Conservation (phyloP, 108 stramenopile species). For the Bacterosira constricta region DNA sequence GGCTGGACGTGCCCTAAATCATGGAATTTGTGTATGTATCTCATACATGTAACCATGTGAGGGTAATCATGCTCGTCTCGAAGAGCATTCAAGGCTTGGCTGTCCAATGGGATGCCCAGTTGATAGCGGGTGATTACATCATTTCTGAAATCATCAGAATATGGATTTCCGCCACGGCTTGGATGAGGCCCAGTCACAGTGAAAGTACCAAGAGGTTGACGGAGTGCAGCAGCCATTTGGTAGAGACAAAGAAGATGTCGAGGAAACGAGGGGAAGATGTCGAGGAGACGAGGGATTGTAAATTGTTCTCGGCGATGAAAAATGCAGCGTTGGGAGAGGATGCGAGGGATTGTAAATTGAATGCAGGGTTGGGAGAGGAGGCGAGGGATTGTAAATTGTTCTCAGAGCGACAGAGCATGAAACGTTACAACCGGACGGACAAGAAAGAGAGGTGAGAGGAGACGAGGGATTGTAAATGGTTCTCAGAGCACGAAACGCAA, state of each 20-base stretch:
- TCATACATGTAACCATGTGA: not conserved
- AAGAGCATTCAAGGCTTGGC: not conserved
- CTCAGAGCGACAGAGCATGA: too few relatives aligned
- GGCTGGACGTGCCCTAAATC: not conserved
- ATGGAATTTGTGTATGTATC: slow-evolving; percentile 1
- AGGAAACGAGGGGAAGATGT: too few relatives aligned
- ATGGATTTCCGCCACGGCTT: slow-evolving; percentile 18
- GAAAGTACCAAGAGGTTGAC: slow-evolving; percentile 4
- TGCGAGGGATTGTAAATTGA: too few relatives aligned
- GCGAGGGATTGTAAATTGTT: too few relatives aligned
- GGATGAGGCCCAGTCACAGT: slow-evolving; percentile 2
- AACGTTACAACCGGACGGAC: too few relatives aligned
- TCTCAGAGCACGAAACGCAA: too few relatives aligned
- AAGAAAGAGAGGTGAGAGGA: too few relatives aligned
- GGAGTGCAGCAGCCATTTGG: not conserved
- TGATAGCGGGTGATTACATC: slow-evolving; percentile 10
- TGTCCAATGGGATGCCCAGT: slow-evolving; percentile 4
- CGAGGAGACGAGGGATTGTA: too few relatives aligned
- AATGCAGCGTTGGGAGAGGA: too few relatives aligned
- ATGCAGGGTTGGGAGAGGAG: too few relatives aligned
- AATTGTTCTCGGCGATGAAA: too few relatives aligned
- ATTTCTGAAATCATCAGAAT: slow-evolving; percentile 11
- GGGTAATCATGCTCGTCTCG: not conserved
- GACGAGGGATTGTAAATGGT: too few relatives aligned
- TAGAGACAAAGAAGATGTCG: not conserved